phyloP scores from a whole-genome alignment of 176 grass and related monocot genomes.

The Oryza glumipatula region DNA sequence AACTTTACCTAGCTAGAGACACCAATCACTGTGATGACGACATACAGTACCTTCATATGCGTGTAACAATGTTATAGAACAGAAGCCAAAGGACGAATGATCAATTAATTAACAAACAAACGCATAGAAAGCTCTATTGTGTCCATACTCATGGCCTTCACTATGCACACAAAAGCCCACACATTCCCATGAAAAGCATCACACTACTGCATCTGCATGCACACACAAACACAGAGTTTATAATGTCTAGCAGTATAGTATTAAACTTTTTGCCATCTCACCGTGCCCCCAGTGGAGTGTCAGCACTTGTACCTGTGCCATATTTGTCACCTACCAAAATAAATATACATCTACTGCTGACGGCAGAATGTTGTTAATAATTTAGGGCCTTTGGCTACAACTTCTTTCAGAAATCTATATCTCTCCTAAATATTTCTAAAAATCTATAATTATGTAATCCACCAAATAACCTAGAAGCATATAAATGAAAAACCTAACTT shows the following conservation, averaged over 20 bases:
- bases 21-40: background rate
- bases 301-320: conserved; percentile 24
- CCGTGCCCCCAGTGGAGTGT: background rate
- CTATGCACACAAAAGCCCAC: conserved; percentile 45
- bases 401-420: no score
- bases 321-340: conserved; percentile 16
- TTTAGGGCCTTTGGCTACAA: no score
- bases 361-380: no score
- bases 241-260: background rate
- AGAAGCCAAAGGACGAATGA: background rate
- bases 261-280: conserved; percentile 9
- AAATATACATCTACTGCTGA: conserved; percentile 6
- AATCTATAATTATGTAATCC: no score
- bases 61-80: conserved; percentile 1
- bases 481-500: no score
- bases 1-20: background rate
- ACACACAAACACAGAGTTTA: background rate
- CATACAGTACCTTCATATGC: background rate
- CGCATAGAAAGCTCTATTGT: conserved; percentile 47
- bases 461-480: no score
- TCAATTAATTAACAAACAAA: conserved; percentile 9
- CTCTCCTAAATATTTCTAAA: no score
- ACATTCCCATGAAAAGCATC: conserved; percentile 57
- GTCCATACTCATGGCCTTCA: conserved; percentile 42
- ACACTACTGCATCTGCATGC: background rate